Percentiles rank a stretch among this genome's conserved stretches.
These are phyloP conservation scores for Candolleomyces eurysporus DNA, from an alignment of 768 basidiomycete genomes.

Conservation along the genomic window DNA sequence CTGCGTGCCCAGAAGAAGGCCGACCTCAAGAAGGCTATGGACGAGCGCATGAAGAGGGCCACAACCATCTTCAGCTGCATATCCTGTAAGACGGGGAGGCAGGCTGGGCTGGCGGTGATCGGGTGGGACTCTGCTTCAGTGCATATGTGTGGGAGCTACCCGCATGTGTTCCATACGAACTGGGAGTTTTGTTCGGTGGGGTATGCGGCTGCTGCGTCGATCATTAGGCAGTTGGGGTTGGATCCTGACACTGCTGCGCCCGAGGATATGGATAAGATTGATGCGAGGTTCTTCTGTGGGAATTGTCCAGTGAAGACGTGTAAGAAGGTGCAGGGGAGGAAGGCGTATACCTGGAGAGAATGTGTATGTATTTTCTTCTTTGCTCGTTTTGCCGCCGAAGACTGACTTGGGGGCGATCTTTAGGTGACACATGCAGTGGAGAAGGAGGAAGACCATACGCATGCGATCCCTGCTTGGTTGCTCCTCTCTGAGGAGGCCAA, in stretches of 20 bases:
- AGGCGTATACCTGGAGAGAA: slow-evolving; percentile 13
- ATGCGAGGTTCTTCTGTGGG: slow-evolving; percentile 10
- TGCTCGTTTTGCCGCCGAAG: neutral
- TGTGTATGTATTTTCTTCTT: slow-evolving; percentile 3
- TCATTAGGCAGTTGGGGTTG: slow-evolving; percentile 3
- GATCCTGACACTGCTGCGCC: slow-evolving; percentile 8
- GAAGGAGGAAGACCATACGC: slow-evolving; percentile 7
- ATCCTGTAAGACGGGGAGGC: neutral
- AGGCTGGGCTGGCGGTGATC: neutral
- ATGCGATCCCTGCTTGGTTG: slow-evolving; percentile 5
- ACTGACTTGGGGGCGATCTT: neutral
- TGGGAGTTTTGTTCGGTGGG: slow-evolving; percentile 9
- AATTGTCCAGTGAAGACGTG: slow-evolving; percentile 7
- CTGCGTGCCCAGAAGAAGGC: neutral
- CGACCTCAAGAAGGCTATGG: neutral
- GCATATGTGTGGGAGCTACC: slow-evolving; percentile 8
- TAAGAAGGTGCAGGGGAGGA: slow-evolving; percentile 8
- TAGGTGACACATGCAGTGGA: slow-evolving; percentile 9
- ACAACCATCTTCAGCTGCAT: slow-evolving; percentile 4
- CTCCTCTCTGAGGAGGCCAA: slow-evolving; percentile 6
- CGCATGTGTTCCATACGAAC: neutral
- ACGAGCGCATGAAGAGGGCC: slow-evolving; percentile 5
- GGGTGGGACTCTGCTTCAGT: slow-evolving; percentile 6
- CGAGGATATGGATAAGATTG: slow-evolving; percentile 5
- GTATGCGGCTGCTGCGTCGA: slow-evolving; percentile 8